Percentiles rank a stretch among this genome's conserved stretches.
Conservation (phyloP, 495 filamentous ascomycete genomes). For the Neurospora cerealis region DNA sequence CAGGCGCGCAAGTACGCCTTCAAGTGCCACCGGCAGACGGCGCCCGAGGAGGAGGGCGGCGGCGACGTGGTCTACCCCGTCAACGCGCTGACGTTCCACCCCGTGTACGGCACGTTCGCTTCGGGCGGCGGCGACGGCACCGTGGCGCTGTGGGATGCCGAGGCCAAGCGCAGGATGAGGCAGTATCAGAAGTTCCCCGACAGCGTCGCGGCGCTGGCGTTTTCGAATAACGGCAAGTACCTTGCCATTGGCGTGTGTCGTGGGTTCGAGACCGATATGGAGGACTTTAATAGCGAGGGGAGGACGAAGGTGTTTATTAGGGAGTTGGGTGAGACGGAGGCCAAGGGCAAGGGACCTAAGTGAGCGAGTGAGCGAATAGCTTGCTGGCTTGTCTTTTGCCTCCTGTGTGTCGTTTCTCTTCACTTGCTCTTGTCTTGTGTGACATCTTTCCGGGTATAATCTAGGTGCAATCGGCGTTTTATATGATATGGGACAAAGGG, state of each 20-base stretch:
- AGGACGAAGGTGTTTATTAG: conserved; percentile 67
- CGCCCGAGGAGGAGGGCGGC: conserved; percentile 38
- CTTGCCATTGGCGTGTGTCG: conserved; percentile 79
- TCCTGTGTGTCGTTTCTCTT: background rate
- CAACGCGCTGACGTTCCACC: conserved; percentile 89
- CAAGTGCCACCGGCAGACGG: conserved; percentile 83
- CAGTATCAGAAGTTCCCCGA: conserved; percentile 78
- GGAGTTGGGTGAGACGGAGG: conserved; percentile 77
- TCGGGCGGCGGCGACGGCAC: conserved; percentile 89
- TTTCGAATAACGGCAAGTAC: conserved; percentile 70
- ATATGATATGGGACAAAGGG: background rate
- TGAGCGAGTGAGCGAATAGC: conserved; percentile 8
- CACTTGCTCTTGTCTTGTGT: background rate
- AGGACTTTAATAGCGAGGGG: conserved; percentile 60
- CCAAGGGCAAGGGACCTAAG: conserved; percentile 71
- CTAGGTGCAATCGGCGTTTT: background rate
- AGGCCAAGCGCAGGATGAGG: conserved; percentile 79
- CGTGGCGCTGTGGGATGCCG: conserved; percentile 92
- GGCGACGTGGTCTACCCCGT: conserved; percentile 92
- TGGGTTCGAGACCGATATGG: conserved; percentile 85
- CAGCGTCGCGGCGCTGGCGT: conserved; percentile 66
- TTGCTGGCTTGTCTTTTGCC: background rate
- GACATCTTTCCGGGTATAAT: background rate
- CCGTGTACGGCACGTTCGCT: conserved; percentile 82
- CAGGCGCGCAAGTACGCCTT: conserved; percentile 95